Conservation (phyloP, 2,329 filamentous ascomycete species). For the Trematosphaeria pertusa region DNA sequence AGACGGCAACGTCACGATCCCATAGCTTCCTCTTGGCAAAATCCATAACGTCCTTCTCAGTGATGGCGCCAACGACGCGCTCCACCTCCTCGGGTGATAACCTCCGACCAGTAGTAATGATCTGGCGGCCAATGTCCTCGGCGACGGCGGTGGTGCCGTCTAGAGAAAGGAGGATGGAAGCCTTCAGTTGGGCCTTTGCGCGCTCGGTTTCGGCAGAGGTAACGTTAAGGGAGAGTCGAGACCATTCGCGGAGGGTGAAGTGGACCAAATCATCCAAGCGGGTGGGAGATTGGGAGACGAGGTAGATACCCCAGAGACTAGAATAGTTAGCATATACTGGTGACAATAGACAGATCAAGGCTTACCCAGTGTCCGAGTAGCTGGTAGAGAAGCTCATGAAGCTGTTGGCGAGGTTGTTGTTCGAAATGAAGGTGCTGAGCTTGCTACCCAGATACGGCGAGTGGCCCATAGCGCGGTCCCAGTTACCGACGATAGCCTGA, state of each 20-base stretch:
- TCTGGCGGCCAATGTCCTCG: constrained; percentile 98
- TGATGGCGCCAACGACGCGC: constrained; percentile 84
- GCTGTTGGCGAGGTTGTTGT: constrained; percentile 96
- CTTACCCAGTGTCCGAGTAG: constrained; percentile 98
- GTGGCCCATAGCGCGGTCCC: constrained; percentile 98
- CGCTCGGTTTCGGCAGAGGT: constrained; percentile 92
- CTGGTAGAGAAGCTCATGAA: constrained; percentile 99
- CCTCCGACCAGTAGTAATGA: constrained; percentile 94
- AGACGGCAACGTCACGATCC: constrained; percentile 96
- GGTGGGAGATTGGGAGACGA: constrained; percentile 88
- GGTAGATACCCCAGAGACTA: constrained; percentile 99
- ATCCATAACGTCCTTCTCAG: constrained; percentile 95
- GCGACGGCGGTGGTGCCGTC: constrained; percentile 97
- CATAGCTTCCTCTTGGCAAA: constrained; percentile 95
- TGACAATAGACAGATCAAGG: constrained; percentile 13
- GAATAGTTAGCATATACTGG: constrained; percentile 34
- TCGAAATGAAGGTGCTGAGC: constrained; percentile 92
- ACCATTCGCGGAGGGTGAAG: constrained; percentile 98
- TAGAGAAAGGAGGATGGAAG: constrained; percentile 93
- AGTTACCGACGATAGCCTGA: constrained; percentile 99
- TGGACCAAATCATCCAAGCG: constrained; percentile 94
- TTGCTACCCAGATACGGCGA: constrained; percentile 97
- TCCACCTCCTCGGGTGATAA: constrained; percentile 94
- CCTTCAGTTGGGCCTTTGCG: constrained; percentile 99
- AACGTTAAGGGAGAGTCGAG: constrained; percentile 88